These are phyloP conservation scores for Pezicula carpinea DNA, from an alignment of 2,329 filamentous ascomycete genomes.

Conservation along the genomic window DNA sequence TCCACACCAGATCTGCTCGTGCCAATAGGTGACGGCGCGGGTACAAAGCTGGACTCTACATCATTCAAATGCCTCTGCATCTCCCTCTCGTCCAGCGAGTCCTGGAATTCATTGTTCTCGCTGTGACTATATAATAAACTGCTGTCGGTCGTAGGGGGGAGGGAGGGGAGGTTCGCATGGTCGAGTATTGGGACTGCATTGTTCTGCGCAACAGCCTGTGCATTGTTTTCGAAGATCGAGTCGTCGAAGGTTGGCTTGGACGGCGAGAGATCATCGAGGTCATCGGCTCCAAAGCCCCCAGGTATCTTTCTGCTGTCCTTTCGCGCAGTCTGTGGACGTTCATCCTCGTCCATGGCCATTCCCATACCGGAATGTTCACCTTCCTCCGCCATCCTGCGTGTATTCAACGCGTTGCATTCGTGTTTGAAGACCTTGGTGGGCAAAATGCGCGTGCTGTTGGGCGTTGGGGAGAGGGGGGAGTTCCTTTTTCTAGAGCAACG, in stretches of 20 bases:
- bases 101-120: slow-evolving; percentile 18
- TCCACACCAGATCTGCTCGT: slow-evolving; percentile 42
- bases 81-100: slow-evolving; percentile 26
- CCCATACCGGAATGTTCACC: slow-evolving; percentile 16
- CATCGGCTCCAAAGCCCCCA: slow-evolving; percentile 23
- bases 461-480: too few relatives aligned
- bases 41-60: slow-evolving; percentile 62
- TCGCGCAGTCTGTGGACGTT: slow-evolving; percentile 23
- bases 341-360: slow-evolving; percentile 9
- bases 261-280: slow-evolving; percentile 23
- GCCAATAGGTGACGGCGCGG: slow-evolving; percentile 51
- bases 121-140: slow-evolving; percentile 23
- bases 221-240: slow-evolving; percentile 17
- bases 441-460: neutral
- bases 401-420: slow-evolving; percentile 23
- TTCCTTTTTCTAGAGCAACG: slow-evolving; percentile 5
- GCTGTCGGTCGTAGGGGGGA: slow-evolving; percentile 22
- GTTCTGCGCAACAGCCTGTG: slow-evolving; percentile 10
- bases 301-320: slow-evolving; percentile 22
- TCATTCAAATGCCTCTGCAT: slow-evolving; percentile 49
- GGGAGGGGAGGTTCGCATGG: slow-evolving; percentile 17
- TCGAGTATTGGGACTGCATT: slow-evolving; percentile 19
- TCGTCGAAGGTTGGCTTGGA: slow-evolving; percentile 21
- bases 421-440: slow-evolving; percentile 1
- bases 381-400: slow-evolving; percentile 25